A percentile compares a stretch with the other conserved stretches of the same genome.
Conservation (phyloP, 1,284 basidiomycete species). For the Cryptococcus sp. region DNA sequence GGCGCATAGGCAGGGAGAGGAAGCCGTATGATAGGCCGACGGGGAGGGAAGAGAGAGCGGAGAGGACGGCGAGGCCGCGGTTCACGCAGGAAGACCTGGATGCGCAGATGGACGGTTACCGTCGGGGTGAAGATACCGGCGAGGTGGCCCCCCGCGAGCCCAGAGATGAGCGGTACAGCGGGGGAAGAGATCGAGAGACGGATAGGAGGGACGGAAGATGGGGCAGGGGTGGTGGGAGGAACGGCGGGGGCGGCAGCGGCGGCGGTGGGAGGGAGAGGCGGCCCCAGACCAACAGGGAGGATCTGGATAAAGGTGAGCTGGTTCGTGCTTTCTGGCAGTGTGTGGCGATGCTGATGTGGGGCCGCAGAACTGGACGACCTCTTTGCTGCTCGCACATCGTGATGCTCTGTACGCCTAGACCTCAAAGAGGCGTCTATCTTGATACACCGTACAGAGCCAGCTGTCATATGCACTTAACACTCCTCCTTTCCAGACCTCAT, state of each 20-base stretch:
- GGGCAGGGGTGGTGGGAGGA: conserved; percentile 3
- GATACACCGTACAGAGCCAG: conserved; percentile 54
- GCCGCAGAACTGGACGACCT: conserved; percentile 28
- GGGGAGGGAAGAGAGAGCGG: conserved; percentile 1
- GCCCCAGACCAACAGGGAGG: conserved; percentile 27
- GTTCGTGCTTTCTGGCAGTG: neutral
- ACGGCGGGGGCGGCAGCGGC: conserved; percentile 8
- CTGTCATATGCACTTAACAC: conserved; percentile 22
- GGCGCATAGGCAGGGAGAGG: conserved; percentile 32
- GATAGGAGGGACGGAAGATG: conserved; percentile 2
- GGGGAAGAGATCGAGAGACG: neutral
- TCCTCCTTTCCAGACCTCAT: too few species aligned
- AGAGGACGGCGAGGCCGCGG: conserved; percentile 10
- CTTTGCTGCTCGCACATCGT: conserved; percentile 56
- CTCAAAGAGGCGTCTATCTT: conserved; percentile 57
- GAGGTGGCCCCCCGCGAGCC: conserved; percentile 12
- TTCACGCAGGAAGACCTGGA: conserved; percentile 40
- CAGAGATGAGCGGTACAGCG: conserved; percentile 4
- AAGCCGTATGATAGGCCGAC: conserved; percentile 20
- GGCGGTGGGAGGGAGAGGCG: conserved; percentile 12
- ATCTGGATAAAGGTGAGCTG: conserved; percentile 41
- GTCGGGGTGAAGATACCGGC: conserved; percentile 12
- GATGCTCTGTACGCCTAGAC: conserved; percentile 60
- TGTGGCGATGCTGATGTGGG: conserved; percentile 2
- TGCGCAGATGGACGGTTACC: conserved; percentile 33